phyloP scores from a whole-genome alignment of 1,139 yeast species.

The Lodderomyces beijingensis region DNA sequence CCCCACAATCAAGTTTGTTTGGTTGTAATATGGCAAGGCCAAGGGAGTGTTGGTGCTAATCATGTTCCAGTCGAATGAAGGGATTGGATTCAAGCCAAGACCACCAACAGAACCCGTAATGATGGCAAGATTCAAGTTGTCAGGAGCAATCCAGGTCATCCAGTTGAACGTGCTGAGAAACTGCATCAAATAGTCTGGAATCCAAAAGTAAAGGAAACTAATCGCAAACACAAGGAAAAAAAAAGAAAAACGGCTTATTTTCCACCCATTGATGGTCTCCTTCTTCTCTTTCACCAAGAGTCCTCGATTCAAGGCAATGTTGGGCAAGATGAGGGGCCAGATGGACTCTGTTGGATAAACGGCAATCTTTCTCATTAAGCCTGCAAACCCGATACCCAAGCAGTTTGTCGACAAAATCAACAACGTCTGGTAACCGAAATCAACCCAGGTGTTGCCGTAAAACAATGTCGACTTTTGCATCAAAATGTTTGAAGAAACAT shows the following conservation, averaged over 20 bases:
- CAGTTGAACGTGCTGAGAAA: conserved; percentile 32
- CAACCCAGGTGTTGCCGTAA: conserved; percentile 41
- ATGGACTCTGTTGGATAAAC: conserved; percentile 55
- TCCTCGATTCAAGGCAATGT: conserved; percentile 56
- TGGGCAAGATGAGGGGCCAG: conserved; percentile 57
- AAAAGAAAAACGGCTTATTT: conserved; percentile 27
- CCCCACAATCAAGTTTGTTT: conserved; percentile 40
- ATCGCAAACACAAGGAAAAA: conserved; percentile 21
- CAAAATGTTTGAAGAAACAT: conserved; percentile 19
- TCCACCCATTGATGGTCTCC: conserved; percentile 38
- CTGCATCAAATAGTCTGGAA: conserved; percentile 30
- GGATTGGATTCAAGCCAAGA: conserved; percentile 54
- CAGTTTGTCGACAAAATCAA: conserved; percentile 52
- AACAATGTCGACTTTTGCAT: conserved; percentile 29
- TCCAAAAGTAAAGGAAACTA: conserved; percentile 32
- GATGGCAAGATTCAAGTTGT: conserved; percentile 39
- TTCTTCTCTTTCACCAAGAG: conserved; percentile 40
- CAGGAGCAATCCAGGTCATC: conserved; percentile 36
- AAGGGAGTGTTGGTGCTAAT: conserved; percentile 23
- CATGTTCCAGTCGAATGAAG: conserved; percentile 51
- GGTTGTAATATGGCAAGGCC: conserved; percentile 44
- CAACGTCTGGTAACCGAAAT: conserved; percentile 44
- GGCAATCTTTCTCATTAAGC: conserved; percentile 52
- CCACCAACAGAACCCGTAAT: conserved; percentile 55
- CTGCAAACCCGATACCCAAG: conserved; percentile 63